Conservation (phyloP, 306 rosid species). For the Inga leiocalycina region DNA sequence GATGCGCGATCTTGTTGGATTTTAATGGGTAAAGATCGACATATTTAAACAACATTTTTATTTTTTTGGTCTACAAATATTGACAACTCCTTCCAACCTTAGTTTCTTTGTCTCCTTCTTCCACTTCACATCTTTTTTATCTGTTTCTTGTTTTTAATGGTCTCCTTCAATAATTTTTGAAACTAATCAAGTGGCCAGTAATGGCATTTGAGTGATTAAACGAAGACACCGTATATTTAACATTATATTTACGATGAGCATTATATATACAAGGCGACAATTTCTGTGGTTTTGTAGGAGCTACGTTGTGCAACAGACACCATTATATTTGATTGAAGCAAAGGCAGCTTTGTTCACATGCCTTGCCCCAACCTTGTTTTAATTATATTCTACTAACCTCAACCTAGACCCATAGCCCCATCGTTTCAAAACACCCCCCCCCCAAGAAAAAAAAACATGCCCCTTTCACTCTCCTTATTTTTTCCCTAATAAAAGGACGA, state of each 20-base stretch:
- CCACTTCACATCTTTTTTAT: not conserved
- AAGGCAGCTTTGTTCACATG: not conserved
- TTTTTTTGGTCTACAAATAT: too few species aligned
- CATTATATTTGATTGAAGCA: constrained; percentile 12
- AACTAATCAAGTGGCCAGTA: not conserved
- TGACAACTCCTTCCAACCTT: constrained; percentile 34
- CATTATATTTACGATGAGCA: not conserved
- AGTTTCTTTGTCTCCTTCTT: constrained; percentile 42
- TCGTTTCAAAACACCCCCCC: constrained; percentile 19
- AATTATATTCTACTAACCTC: constrained; percentile 13
- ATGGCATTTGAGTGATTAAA: not conserved
- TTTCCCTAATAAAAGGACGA: too few species aligned
- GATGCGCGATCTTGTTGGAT: not conserved
- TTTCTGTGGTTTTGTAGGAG: not conserved
- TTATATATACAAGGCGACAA: not conserved
- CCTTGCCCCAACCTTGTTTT: constrained; percentile 21
- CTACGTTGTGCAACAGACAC: not conserved
- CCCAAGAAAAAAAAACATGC: constrained; percentile 7
- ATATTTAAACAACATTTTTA: not conserved
- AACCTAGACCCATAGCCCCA: constrained; percentile 9
- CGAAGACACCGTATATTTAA: not conserved
- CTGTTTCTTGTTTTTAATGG: not conserved
- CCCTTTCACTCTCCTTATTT: constrained; percentile 24
- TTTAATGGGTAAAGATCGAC: not conserved
- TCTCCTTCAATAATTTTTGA: not conserved